These are phyloP conservation scores for Sanghuangporus baumii DNA, from an alignment of 1,284 basidiomycete genomes.

Conservation along the genomic window DNA sequence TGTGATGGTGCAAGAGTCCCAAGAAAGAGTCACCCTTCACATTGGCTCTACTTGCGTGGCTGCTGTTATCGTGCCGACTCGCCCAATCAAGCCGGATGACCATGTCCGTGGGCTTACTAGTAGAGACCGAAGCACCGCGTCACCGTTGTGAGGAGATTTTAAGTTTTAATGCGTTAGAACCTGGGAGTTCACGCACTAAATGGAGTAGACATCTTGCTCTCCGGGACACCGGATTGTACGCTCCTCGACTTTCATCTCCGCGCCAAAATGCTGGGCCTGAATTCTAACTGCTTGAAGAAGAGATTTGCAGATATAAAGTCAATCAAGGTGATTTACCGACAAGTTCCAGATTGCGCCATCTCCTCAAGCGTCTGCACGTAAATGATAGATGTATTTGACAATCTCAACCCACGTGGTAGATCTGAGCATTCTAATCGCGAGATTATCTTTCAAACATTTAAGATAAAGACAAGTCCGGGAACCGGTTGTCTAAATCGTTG, in stretches of 20 bases:
- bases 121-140: neutral
- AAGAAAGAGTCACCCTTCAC: constrained; percentile 2
- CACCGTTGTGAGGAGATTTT: neutral
- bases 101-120: neutral
- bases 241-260: neutral
- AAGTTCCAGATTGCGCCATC: neutral
- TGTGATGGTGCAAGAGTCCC: neutral
- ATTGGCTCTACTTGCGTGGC: neutral
- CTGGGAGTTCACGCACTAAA: neutral
- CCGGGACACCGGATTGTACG: neutral
- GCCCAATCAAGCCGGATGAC: neutral
- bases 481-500: neutral
- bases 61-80: neutral
- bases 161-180: neutral
- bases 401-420: neutral
- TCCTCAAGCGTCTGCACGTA: neutral
- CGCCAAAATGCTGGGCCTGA: neutral
- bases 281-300: neutral
- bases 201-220: neutral
- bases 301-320: constrained; percentile 1
- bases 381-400: neutral
- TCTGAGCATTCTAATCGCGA: neutral
- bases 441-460: neutral
- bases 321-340: neutral
- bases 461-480: neutral